These are phyloP conservation scores for Nitzschia putrida DNA, from an alignment of 108 stramenopile genomes.

Conservation along the genomic window DNA sequence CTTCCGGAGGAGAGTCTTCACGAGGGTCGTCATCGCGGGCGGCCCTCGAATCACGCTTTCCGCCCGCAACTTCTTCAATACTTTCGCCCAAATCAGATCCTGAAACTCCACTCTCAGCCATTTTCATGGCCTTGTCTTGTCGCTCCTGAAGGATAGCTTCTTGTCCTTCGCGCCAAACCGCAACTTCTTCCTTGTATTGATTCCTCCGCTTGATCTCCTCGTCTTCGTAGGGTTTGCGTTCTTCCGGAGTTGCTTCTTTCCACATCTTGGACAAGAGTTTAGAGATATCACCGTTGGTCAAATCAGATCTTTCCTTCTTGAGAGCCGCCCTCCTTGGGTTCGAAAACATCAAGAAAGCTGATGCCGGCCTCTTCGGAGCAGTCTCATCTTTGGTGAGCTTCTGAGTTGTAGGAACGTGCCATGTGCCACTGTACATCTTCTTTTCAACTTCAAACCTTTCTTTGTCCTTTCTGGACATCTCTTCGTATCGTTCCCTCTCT, in stretches of 20 bases:
- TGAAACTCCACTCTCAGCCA: background rate
- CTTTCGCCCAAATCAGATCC: too few relatives aligned
- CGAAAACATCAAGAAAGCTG: constrained; percentile 28
- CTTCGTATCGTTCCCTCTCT: constrained; percentile 27
- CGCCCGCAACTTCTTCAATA: too few relatives aligned
- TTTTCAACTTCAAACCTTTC: constrained; percentile 32
- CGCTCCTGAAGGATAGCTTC: constrained; percentile 4
- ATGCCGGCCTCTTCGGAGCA: constrained; percentile 29
- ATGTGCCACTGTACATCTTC: constrained; percentile 31
- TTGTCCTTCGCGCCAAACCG: constrained; percentile 3
- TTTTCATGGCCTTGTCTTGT: background rate
- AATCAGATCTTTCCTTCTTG: constrained; percentile 13
- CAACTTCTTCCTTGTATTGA: constrained; percentile 15
- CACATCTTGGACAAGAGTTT: constrained; percentile 29
- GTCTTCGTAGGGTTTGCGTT: constrained; percentile 9
- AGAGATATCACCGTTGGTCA: constrained; percentile 3
- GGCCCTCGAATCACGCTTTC: too few relatives aligned
- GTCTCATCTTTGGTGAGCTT: background rate
- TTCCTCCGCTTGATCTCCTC: constrained; percentile 15
- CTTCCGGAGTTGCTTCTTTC: constrained; percentile 19
- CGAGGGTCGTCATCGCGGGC: too few relatives aligned
- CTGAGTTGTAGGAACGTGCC: constrained; percentile 23
- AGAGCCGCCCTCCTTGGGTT: constrained; percentile 21
- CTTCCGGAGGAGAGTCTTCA: too few relatives aligned
- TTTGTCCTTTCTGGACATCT: constrained; percentile 27